Conservation (phyloP, 192 early-diverging fungal species). For the Entomortierella beljakovae region DNA sequence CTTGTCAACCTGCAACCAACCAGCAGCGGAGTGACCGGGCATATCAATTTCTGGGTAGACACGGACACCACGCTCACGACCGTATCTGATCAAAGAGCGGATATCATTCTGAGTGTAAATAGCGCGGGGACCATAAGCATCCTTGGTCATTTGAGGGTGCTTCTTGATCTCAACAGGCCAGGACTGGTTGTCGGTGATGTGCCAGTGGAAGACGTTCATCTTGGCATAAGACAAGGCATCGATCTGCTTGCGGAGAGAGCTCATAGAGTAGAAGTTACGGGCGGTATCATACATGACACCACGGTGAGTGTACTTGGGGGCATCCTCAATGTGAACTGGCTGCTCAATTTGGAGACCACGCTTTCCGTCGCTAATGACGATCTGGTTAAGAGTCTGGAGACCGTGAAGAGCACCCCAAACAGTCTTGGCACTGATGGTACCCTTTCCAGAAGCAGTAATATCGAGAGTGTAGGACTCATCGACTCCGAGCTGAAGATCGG, state of each 20-base stretch:
- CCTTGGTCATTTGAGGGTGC: slow-evolving; percentile 73
- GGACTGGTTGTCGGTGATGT: slow-evolving; percentile 72
- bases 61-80: slow-evolving; percentile 78
- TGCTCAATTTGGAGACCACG: slow-evolving; percentile 59
- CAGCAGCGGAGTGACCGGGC: slow-evolving; percentile 77
- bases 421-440: slow-evolving; percentile 68
- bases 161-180: slow-evolving; percentile 68
- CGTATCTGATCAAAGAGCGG: slow-evolving; percentile 73
- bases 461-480: slow-evolving; percentile 80
- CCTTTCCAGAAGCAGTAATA: slow-evolving; percentile 65
- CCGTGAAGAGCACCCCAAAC: slow-evolving; percentile 78
- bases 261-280: slow-evolving; percentile 75
- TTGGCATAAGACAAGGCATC: slow-evolving; percentile 79
- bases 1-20: slow-evolving; percentile 63
- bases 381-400: slow-evolving; percentile 79
- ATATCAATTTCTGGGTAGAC: slow-evolving; percentile 91
- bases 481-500: slow-evolving; percentile 66
- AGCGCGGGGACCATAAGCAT: slow-evolving; percentile 73
- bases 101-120: slow-evolving; percentile 80
- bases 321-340: slow-evolving; percentile 70
- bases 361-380: slow-evolving; percentile 61
- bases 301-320: slow-evolving; percentile 72
- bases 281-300: slow-evolving; percentile 78
- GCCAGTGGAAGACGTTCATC: slow-evolving; percentile 86
- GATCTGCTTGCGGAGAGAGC: slow-evolving; percentile 66